Base-by-base conservation (phyloP, 2,329 filamentous ascomycete species). In the Penicillium brasilianum region DNA sequence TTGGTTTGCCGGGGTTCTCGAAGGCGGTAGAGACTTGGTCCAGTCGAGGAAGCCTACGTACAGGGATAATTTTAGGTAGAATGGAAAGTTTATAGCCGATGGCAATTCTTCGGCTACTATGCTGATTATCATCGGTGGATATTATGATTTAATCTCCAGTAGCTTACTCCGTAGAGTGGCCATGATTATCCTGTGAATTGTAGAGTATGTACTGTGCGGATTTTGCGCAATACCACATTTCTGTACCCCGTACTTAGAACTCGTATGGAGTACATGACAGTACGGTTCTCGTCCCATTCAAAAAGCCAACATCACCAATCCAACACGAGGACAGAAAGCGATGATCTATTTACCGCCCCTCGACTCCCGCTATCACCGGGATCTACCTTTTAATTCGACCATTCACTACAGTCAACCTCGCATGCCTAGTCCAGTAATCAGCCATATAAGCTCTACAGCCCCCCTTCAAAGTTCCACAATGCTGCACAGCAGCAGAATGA, bases 341-440 rank as follows among this genome's bases (percentile, higher is more conserved):
- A 3, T 28, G 11, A 34, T 34, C 9, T 14, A 28, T 34, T 13
- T 20, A 34, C 34, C 48, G 30, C 28, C 48, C 20, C 48, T 34
- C 48, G 28, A 50, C n/a, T 50, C 28, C 48, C 48, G 30, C 48
- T 22, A 50, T 34, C 48, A 28, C 48, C 18, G 48, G n/a, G 16
- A 28, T 28, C n/a, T 9, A 20, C 30, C 30, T n/a, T 16, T 28
- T 50, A n/a, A 34, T 34, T 50, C 30, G 48, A 50, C 18, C 48
- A 22, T 13, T 10, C 18, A 20, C 44, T 1, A 14, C 30, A 20
- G 28, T 34, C 48, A 50, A 20, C 48, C 28, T 50, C 30, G 6
- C 30, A 18, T 34, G 9, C 30, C n/a, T 28, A 20, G 25, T 34
- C 48, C 48, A 34, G 28, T 25, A 20, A 20, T 34, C 48, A 50